Evolutionary conservation across 805 yeast genomes (phyloP), one percentile per base, ranked within the genome.

Genomic region (Candida namnaoensis): DNA sequence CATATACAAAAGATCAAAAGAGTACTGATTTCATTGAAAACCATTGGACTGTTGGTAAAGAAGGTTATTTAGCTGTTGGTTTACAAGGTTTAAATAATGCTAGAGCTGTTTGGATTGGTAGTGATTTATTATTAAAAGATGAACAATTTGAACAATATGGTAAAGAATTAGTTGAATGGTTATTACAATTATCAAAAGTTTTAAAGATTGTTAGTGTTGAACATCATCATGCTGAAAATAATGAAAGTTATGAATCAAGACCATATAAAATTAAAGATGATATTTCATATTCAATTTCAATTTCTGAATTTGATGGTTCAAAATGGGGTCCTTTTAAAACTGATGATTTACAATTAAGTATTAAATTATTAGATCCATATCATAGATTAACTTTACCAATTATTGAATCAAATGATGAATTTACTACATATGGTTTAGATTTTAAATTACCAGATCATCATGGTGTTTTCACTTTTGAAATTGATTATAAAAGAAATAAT

Each of bases 301-400:
- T 80, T 12, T 60, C 71, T 30, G 62, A 74, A 53, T 77, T 77
- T 75, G 57, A 62, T 41, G 59, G 51, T 38, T 78, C 75, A 34
- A 50, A 56, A 41, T 93, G 96, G 96, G 68, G 58, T 12, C 95
- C 96, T 28, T 88, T 61, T 57, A 38, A 47, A n/a, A 57, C 74
- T 8, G 71, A 74, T 40, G 84, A 82, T 45, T 59, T 86, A 42
- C 99, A 93, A 65, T 68, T 93, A 43, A 90, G 88, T 54, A 78
- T 88, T 61, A 78, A 75, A 54, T 82, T 93, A 91, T 74, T 93
- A 48, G 98, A 93, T 60, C 99, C 99, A 36, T 93, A 91, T 68
- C 88, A 88, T 58, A 79, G 99, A 56, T 58, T 91, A 44, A 78
- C 72, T 46, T 65, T 93, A 54, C 69, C 72, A 27, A 56, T 67